phyloP scores from a whole-genome alignment of 345 rosid genomes.

The Erysimum cheiranthoides region DNA sequence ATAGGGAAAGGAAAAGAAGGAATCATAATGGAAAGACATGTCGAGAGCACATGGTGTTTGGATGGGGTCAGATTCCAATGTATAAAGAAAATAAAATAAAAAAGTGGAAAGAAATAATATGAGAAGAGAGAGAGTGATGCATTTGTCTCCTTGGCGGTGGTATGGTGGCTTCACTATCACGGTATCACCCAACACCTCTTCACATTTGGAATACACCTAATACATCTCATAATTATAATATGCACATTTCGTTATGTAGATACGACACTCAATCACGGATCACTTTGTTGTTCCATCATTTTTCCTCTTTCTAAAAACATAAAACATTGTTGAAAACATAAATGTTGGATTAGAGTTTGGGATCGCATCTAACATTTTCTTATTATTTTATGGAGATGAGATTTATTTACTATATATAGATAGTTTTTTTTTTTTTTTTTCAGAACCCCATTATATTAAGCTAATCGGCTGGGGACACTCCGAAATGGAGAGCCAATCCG shows the following conservation, averaged over 20 bases:
- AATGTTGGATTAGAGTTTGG: slow-evolving; percentile 34
- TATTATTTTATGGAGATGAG: too few relatives aligned
- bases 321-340: slow-evolving; percentile 34
- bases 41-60: slow-evolving; percentile 44
- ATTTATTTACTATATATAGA: background rate
- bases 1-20: slow-evolving; percentile 2
- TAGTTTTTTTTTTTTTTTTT: background rate
- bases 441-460: too few relatives aligned
- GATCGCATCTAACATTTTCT: slow-evolving; percentile 20
- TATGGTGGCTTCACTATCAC: slow-evolving; percentile 46
- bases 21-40: slow-evolving; percentile 41
- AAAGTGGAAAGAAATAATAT: slow-evolving; percentile 15
- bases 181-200: slow-evolving; percentile 47
- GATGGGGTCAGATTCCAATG: slow-evolving; percentile 38
- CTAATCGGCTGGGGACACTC: too few relatives aligned
- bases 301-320: background rate
- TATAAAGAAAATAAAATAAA: background rate
- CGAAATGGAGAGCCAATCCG: too few relatives aligned
- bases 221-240: background rate
- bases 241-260: slow-evolving; percentile 36
- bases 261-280: slow-evolving; percentile 38
- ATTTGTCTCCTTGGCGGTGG: slow-evolving; percentile 52
- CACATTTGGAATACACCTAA: slow-evolving; percentile 16
- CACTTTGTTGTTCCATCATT: slow-evolving; percentile 29
- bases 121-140: slow-evolving; percentile 2